Base-by-base conservation (phyloP, 768 basidiomycete genomes). In the Strobilomyces dryophilus region DNA sequence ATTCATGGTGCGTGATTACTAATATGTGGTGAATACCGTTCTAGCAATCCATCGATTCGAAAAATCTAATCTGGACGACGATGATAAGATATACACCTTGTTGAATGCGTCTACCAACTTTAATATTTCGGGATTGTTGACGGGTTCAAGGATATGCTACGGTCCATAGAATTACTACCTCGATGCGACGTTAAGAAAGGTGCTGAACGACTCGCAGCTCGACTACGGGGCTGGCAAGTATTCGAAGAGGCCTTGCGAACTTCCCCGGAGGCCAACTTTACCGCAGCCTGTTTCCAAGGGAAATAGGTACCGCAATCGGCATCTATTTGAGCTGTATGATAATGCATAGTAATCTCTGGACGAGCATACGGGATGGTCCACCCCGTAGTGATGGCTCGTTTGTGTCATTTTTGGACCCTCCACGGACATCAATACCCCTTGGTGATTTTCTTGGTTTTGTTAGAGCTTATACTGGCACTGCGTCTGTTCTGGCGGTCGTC, bases 291-390 rank as follows among this genome's bases (percentile, higher is more conserved):
- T 76, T 84, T 60, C 66, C 91, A 21, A 79, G 77, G 54, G 84
- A 89, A 32, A 72, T 89, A 14, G 78, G 81, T 11, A 66, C 73
- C 2, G 84, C 86, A 2, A 74, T 85, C 47, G 89, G 88, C 7
- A 82, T 85, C 43, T 89, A 84, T 84, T 71, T 91, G 12, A 82
- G 79, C 50, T 84, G 81, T 10, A 82, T 90, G 78, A 73, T 82
- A 27, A 74, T 75, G n/a, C 79, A 85, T 41, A 73, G 70, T 1
- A 78, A 81, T 50, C 66, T 90, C 14, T 62, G 75, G 41, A 60
- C 71, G 10, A 47, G 7, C 5, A 17, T 68, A 18, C 54, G 26
- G 21, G 52, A 60, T 47, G 59, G 51, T 24, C 66, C 57, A 20
- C 20, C 45, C 5, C 56, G 45, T 3, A 32, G 53, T 20, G 61